Evolutionary conservation across 805 yeast genomes (phyloP), one percentile per base, ranked within the genome.

Genomic region (Danielozyma ontarioensis): DNA sequence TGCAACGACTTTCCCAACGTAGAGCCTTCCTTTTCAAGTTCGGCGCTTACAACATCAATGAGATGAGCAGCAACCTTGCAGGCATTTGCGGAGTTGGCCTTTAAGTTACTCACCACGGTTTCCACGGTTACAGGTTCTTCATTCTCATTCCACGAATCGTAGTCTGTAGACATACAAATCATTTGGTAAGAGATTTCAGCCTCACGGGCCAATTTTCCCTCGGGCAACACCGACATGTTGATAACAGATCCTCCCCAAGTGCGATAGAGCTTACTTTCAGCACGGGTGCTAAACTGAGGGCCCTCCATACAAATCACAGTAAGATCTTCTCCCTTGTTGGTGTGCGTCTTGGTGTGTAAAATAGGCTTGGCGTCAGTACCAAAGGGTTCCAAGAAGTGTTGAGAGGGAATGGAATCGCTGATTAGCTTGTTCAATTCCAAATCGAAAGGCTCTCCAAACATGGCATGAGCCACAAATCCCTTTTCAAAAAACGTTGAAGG

Each of bases 81-180:
- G 7, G 98, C 97, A 53, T 90, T 90, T 24, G 76, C 81, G 32
- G 84, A 72, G 64, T 93, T 93, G 39, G 95, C 93, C 53, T 76
- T 76, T 55, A 90, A 72, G 58, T 93, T 85, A 35, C 95, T 87
- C 32, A 93, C 88, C 27, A 93, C 96, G 4, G 95, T 83, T 64
- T 89, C 97, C n/a, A 93, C 97, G 6, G 97, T 89, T 30, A 93
- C 99, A 2, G 97, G 90, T 53, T 90, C 97, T 55, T 81, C 97
- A 34, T 76, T 78, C 50, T 83, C 95, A 55, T 88, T 84, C 99
- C 99, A 93, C 16, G 98, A 95, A 56, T 93, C 99, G 62, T 93
- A 93, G 60, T 93, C 99, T 3, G 99, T 93, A 1, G 95, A 82
- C 99, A 93, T 93, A 64, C 99, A 93, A 44, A 93, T 75, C 97